Conservation (phyloP, 768 basidiomycete species). For the Cystoderma amianthinum region DNA sequence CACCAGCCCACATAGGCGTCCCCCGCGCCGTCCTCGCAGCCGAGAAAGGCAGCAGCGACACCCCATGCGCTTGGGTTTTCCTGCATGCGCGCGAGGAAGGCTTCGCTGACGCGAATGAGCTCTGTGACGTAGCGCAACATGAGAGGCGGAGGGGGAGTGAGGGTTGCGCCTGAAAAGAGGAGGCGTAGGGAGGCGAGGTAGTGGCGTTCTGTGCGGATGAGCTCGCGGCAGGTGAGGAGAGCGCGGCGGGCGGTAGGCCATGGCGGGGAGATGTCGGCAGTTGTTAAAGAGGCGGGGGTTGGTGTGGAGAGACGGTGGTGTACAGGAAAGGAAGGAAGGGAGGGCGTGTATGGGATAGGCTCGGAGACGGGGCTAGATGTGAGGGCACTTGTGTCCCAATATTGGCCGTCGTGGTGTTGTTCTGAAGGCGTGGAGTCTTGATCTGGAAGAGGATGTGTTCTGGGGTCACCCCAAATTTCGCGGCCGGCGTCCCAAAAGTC, state of each 20-base stretch:
- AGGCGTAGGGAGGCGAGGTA: slow-evolving; percentile 28
- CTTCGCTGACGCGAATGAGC: slow-evolving; percentile 43
- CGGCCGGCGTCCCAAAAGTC: slow-evolving; percentile 13
- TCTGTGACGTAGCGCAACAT: slow-evolving; percentile 45
- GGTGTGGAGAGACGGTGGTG: slow-evolving; percentile 15
- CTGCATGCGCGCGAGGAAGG: slow-evolving; percentile 42
- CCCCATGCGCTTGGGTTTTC: slow-evolving; percentile 60
- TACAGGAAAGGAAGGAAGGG: slow-evolving; percentile 16
- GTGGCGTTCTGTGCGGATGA: slow-evolving; percentile 34
- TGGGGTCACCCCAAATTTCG: slow-evolving; percentile 4
- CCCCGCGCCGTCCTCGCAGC: slow-evolving; percentile 45
- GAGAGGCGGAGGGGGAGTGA: slow-evolving; percentile 38
- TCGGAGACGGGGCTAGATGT: slow-evolving; percentile 1
- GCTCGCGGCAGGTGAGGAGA: slow-evolving; percentile 30
- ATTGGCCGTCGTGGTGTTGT: no score
- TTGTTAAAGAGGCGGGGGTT: slow-evolving; percentile 12
- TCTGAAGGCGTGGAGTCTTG: not conserved
- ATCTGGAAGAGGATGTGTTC: no score
- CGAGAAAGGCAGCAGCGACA: slow-evolving; percentile 53
- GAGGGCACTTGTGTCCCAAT: no score
- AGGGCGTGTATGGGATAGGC: slow-evolving; percentile 12
- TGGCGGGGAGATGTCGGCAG: no score
- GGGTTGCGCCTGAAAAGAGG: slow-evolving; percentile 29
- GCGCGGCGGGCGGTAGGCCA: slow-evolving; percentile 32
- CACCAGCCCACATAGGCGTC: slow-evolving; percentile 56